Evolutionary conservation across 2,329 filamentous ascomycete genomes (phyloP).

Genomic region (Magnaporthiopsis poae): DNA sequence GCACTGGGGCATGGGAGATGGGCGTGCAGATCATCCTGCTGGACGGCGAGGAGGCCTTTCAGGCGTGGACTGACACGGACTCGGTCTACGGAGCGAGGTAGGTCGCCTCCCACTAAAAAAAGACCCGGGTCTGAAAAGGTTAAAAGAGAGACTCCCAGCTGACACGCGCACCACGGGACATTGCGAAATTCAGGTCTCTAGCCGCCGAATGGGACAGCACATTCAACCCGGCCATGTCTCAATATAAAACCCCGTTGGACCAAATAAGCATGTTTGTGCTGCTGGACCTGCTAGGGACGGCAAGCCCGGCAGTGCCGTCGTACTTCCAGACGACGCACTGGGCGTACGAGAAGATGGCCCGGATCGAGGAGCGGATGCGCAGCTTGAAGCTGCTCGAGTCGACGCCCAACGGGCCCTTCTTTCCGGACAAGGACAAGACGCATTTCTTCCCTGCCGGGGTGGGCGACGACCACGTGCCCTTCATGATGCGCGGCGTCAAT

Average conservation of each 20-base stretch:
- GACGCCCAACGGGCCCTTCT: slow-evolving; percentile 15
- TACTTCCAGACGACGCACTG: slow-evolving; percentile 88
- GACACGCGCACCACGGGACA: neutral
- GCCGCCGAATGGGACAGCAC: slow-evolving; percentile 62
- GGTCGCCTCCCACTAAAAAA: slow-evolving; percentile 11
- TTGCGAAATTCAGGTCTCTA: slow-evolving; percentile 38
- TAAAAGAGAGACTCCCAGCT: neutral
- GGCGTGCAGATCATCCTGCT: slow-evolving; percentile 72
- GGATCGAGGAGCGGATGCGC: slow-evolving; percentile 65
- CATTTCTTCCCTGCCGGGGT: slow-evolving; percentile 38
- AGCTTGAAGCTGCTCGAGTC: slow-evolving; percentile 57
- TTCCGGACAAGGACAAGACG: slow-evolving; percentile 32
- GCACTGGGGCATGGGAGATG: slow-evolving; percentile 52
- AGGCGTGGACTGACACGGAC: slow-evolving; percentile 60
- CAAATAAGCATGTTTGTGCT: slow-evolving; percentile 77
- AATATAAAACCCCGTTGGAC: slow-evolving; percentile 57
- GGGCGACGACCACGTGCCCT: slow-evolving; percentile 69
- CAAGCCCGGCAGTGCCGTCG: slow-evolving; percentile 62
- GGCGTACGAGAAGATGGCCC: slow-evolving; percentile 73
- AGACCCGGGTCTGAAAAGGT: too few species aligned
- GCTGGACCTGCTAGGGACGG: slow-evolving; percentile 74
- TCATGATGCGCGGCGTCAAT: slow-evolving; percentile 64
- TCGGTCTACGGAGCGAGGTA: slow-evolving; percentile 68
- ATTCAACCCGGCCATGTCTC: slow-evolving; percentile 56
- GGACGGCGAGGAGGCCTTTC: slow-evolving; percentile 76